phyloP scores from a whole-genome alignment of 2,329 filamentous ascomycete species.

The Camillea tinctor region DNA sequence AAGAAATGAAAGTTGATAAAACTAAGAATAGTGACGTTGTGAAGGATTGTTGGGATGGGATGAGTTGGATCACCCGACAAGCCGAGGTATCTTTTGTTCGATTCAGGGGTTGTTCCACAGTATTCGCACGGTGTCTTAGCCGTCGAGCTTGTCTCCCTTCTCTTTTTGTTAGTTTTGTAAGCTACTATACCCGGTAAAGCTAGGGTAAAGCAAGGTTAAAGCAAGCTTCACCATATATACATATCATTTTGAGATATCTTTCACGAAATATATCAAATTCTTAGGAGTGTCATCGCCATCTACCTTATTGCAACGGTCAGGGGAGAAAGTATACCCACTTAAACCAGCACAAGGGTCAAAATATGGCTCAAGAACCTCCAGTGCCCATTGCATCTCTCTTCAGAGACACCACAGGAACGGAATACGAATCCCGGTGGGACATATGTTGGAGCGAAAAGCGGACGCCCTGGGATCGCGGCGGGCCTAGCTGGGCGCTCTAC shows the following conservation, averaged over 20 bases:
- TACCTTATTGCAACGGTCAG: too few relatives aligned
- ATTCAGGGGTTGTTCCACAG: neutral
- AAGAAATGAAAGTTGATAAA: neutral
- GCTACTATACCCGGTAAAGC: too few relatives aligned
- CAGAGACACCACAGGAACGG: conserved; percentile 30
- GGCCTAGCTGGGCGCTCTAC: conserved; percentile 51
- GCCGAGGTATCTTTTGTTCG: neutral
- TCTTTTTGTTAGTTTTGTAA: too few relatives aligned
- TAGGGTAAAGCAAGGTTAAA: too few relatives aligned
- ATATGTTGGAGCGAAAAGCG: conserved; percentile 44
- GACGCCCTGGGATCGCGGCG: conserved; percentile 57
- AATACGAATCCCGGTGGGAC: conserved; percentile 45
- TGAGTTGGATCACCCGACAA: too few relatives aligned
- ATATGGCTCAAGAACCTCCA: neutral
- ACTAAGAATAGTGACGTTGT: neutral
- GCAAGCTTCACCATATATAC: too few relatives aligned
- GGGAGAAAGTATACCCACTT: neutral
- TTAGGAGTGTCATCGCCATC: too few relatives aligned
- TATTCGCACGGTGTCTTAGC: neutral
- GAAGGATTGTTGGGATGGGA: neutral
- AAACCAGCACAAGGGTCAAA: neutral
- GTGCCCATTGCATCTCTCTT: conserved; percentile 33
- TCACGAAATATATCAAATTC: too few relatives aligned
- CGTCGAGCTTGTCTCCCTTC: too few relatives aligned
- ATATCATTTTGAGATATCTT: too few relatives aligned